phyloP scores from a whole-genome alignment of 306 rosid genomes.

The Cyclanthera cordifolia region DNA sequence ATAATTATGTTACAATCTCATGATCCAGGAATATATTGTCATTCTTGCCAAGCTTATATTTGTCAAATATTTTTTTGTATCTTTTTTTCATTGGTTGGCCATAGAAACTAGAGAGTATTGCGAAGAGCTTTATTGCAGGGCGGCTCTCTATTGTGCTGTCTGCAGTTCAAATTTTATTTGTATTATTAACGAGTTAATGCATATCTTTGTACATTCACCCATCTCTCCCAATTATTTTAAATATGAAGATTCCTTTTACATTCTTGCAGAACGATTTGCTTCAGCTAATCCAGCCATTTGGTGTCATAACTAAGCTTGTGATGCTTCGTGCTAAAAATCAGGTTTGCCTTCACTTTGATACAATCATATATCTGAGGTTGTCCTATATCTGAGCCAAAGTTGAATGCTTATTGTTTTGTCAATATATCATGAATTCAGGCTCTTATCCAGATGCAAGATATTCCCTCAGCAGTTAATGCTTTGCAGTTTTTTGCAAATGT shows the following conservation, averaged over 20 bases:
- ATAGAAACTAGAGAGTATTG: too few species aligned
- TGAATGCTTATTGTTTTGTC: not conserved
- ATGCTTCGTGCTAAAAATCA: constrained; percentile 99
- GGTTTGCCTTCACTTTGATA: constrained; percentile 34
- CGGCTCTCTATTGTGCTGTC: not conserved
- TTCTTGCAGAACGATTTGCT: constrained; percentile 80
- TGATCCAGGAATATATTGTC: too few species aligned
- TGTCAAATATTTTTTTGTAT: too few species aligned
- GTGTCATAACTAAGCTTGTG: constrained; percentile 94
- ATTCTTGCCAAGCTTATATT: too few species aligned
- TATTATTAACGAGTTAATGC: not conserved
- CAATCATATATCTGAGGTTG: constrained; percentile 2
- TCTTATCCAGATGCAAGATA: constrained; percentile 94
- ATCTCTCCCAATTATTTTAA: not conserved
- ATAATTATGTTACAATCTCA: too few species aligned
- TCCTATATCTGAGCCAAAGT: constrained; percentile 1
- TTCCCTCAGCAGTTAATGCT: constrained; percentile 74
- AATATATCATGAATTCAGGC: constrained; percentile 44
- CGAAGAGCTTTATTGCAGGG: not conserved
- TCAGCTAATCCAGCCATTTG: constrained; percentile 91
- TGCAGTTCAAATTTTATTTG: not conserved
- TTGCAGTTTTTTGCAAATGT: constrained; percentile 69
- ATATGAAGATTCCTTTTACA: constrained; percentile 10
- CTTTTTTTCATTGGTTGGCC: too few species aligned
- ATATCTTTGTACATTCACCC: not conserved